phyloP scores from a whole-genome alignment of 2,329 filamentous ascomycete species.

The Graphiopsis chlorocephala region DNA sequence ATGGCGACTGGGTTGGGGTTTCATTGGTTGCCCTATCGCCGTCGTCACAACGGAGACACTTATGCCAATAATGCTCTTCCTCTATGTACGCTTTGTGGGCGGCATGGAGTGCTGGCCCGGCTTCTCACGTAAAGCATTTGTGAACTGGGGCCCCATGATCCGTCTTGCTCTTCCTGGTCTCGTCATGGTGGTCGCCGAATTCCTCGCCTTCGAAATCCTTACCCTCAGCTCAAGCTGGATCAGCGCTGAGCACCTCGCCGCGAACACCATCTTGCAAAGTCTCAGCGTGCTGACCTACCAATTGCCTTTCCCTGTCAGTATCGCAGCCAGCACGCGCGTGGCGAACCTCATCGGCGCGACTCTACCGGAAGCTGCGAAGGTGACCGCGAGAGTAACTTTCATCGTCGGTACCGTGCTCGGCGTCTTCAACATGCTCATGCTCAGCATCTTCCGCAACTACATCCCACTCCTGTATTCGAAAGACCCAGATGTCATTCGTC shows the following conservation, averaged over 20 bases:
- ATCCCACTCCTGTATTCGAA: conserved; percentile 76
- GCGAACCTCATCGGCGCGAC: conserved; percentile 90
- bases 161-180: conserved; percentile 83
- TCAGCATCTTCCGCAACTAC: conserved; percentile 65
- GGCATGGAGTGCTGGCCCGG: conserved; percentile 79
- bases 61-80: conserved; percentile 67
- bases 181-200: conserved; percentile 92
- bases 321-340: conserved; percentile 82
- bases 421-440: conserved; percentile 70
- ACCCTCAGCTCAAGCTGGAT: conserved; percentile 81
- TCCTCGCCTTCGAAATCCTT: conserved; percentile 79
- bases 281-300: conserved; percentile 80
- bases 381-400: conserved; percentile 74
- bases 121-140: conserved; percentile 65
- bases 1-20: conserved; percentile 65
- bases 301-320: conserved; percentile 86
- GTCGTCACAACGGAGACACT: conserved; percentile 73
- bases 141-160: conserved; percentile 82
- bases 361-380: conserved; percentile 75
- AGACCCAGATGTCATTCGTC: conserved; percentile 62
- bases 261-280: conserved; percentile 80
- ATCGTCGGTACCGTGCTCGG: conserved; percentile 68
- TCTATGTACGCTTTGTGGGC: conserved; percentile 70
- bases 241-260: conserved; percentile 74
- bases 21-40: conserved; percentile 76